Evolutionary conservation across 2,329 filamentous ascomycete species (phyloP).

Genomic region (Rhynchosporium agropyri): DNA sequence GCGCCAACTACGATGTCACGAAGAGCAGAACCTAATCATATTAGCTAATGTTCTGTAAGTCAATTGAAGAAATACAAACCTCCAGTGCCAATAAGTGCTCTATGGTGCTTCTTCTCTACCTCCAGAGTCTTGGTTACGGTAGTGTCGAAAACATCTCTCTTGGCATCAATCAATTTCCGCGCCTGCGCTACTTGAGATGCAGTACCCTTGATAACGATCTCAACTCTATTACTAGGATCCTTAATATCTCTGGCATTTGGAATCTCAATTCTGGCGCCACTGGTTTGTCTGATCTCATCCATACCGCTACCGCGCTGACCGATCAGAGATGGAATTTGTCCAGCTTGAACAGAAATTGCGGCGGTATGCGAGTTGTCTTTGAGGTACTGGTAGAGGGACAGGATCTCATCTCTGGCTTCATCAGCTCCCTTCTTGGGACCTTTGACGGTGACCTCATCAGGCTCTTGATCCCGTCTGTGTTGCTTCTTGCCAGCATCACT

Average conservation of each 20-base stretch:
- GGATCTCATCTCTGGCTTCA: constrained; percentile 86
- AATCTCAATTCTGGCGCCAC: constrained; percentile 89
- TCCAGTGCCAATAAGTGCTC: constrained; percentile 82
- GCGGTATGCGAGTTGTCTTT: constrained; percentile 83
- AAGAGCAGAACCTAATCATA: constrained; percentile 72
- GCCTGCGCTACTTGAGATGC: constrained; percentile 89
- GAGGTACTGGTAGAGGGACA: constrained; percentile 84
- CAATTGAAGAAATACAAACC: constrained; percentile 58
- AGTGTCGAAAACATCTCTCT: constrained; percentile 84
- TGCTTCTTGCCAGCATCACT: constrained; percentile 66
- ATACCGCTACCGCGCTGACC: constrained; percentile 88
- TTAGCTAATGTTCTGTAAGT: constrained; percentile 22
- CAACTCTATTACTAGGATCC: constrained; percentile 68
- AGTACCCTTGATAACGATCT: constrained; percentile 90
- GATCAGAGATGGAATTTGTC: constrained; percentile 91
- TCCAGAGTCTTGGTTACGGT: constrained; percentile 84
- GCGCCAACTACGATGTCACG: constrained; percentile 84
- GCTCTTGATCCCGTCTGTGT: constrained; percentile 69
- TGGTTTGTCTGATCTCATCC: constrained; percentile 82
- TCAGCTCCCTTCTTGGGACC: constrained; percentile 93
- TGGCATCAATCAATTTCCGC: constrained; percentile 86
- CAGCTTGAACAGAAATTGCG: constrained; percentile 83
- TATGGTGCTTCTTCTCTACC: constrained; percentile 93
- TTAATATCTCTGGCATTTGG: constrained; percentile 75
- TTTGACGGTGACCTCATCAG: constrained; percentile 88